Evolutionary conservation across 2,329 filamentous ascomycete genomes (phyloP), one percentile per base, ranked within the genome.

Genomic region (Sporothrix dimorphospora): DNA sequence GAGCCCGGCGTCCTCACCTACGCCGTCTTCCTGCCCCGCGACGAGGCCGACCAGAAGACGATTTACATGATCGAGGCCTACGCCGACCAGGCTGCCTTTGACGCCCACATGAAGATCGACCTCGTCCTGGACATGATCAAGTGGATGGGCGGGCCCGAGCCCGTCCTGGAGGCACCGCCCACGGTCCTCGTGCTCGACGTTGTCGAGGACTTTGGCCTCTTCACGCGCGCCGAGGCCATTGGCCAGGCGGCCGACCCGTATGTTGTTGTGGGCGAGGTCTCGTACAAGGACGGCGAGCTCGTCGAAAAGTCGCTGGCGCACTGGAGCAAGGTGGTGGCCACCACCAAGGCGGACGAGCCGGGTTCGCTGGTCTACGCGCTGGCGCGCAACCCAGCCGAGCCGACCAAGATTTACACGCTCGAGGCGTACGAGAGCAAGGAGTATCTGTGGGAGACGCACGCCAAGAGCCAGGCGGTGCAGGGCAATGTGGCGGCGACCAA

Each of bases 31-130:
- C 24, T 78, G 4, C 77, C 78, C 4, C 76, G 77, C 19, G 75
- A 75, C 57, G 72, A 73, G 19, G 27, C 66, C 40, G 77, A 79
- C 27, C 74, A 77, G 30, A 78, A 74, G 47, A 76, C 77, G 0
- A 72, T 79, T 14, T 79, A 76, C 68, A 74, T 75, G 9, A 38
- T 79, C 12, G 77, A 79, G 68, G 75, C 77, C 66, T 80, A 78
- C 68, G 51, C 47, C 2, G 76, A 78, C 70, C 72, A 78, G 68
- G 77, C 74, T 5, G 74, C 78, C 1, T 74, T 77, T 40, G 75
- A 79, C 51, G 9, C 72, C 1, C 78, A 80, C 73, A 77, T 78
- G 77, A 63, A 72, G 6, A 72, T 63, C 19, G 49, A 71, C 7
- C 55, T 30, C 1, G 77, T 79, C 34, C 73, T 75, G 47, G 71